These are phyloP conservation scores for Aegilops longissima DNA, from an alignment of 176 grass and related monocot genomes.

Conservation along the genomic window DNA sequence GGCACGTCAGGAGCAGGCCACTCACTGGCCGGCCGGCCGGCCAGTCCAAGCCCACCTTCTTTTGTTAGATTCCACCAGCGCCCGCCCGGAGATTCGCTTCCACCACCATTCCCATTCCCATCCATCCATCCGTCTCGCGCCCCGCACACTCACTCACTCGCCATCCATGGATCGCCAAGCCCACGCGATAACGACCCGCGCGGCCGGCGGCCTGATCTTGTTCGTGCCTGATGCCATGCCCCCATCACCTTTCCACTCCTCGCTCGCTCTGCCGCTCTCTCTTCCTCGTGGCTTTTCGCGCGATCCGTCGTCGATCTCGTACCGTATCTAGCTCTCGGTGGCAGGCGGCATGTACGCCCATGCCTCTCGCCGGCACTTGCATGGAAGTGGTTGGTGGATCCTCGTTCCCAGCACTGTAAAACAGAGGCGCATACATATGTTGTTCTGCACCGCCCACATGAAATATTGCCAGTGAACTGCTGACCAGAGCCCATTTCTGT, in stretches of 20 bases:
- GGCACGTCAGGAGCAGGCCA: constrained; percentile 15
- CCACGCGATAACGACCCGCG: constrained; percentile 58
- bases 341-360: not conserved
- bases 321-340: not conserved
- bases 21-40: constrained; percentile 31
- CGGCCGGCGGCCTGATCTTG: constrained; percentile 7
- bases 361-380: constrained; percentile 1
- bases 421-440: not conserved
- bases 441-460: not conserved
- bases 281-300: not conserved
- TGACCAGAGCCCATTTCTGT: not conserved
- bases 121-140: not conserved
- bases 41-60: constrained; percentile 51
- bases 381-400: not conserved
- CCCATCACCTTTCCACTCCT: not conserved
- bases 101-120: not conserved
- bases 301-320: not conserved
- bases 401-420: not conserved
- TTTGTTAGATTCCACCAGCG: constrained; percentile 64
- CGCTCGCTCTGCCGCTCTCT: constrained; percentile 1
- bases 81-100: constrained; percentile 53
- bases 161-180: not conserved
- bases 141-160: not conserved
- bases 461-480: not conserved
- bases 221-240: not conserved